Evolutionary conservation across 495 filamentous ascomycete genomes (phyloP), one percentile per base, ranked within the genome.

Genomic region (Barbatosphaeria neglecta): DNA sequence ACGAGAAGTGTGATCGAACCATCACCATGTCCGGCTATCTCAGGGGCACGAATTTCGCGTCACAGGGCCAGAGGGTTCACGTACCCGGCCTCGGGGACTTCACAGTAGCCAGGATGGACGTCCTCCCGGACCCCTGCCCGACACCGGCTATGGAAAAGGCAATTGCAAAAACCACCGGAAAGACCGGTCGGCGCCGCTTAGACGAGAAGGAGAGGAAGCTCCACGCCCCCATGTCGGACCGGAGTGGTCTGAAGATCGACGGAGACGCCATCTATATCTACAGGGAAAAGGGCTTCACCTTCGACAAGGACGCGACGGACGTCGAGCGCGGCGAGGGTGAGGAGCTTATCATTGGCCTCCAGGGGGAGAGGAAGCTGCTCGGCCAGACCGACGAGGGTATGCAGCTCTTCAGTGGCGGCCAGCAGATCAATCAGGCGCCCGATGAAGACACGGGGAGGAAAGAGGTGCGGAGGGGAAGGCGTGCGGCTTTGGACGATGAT

Each of bases 141-240:
- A 97, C 93, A 0, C 92, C 92, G 2, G 84, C 77, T 43, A 86
- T 89, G 76, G 82, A 94, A 51, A 86, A 93, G 61, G 86, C 82
- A 16, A 68, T 86, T 20, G 83, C 82, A 20, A 94, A 90, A 56
- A 77, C 77, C 6, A 80, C 80, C 1, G 93, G 92, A 1, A 95
- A 95, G 59, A 73, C 74, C 3, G 77, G 76, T 11, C 70, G 86
- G 48, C 78, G 81, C 55, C 70, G 87, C 44, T 63, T 98, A 28
- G 90, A 90, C 25, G 92, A 98, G 58, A 96, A 95, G 61, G 88
- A 96, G 57, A 96, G 95, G 65, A 72, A 92, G 48, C 73, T 98
- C 4, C 93, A 93, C 66, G 92, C 93, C 13, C 92, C 92, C 15
- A 97, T 98, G 90, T 92, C 86, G 43, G 92, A 98, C 68, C 87